Percentiles rank a stretch among this genome's conserved stretches.
Evolutionary conservation across 352 stramenopile species (phyloP).

Genomic region (Globisporangium carolinianum): DNA sequence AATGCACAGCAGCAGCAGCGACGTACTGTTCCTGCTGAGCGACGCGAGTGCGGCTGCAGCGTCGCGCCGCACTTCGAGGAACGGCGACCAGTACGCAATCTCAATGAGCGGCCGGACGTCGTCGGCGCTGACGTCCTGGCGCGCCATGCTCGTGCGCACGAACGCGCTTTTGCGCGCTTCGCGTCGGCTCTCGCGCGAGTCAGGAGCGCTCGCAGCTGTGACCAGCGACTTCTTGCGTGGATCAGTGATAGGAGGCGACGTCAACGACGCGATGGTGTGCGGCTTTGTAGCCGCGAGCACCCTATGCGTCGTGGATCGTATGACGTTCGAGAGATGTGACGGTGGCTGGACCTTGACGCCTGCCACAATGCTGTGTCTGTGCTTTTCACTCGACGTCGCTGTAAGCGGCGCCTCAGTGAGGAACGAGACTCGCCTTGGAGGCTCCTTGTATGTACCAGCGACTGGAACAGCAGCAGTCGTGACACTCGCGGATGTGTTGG

Average conservation of each 20-base stretch:
- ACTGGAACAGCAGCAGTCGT: not conserved
- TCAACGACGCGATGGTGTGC: not conserved
- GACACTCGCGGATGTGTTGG: not conserved
- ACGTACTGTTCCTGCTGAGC: conserved; percentile 64
- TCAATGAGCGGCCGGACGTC: conserved; percentile 71
- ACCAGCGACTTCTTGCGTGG: not conserved
- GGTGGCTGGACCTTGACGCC: not conserved
- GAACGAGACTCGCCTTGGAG: conserved; percentile 2
- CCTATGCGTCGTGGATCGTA: not conserved
- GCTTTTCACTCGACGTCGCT: not conserved
- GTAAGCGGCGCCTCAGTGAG: not conserved
- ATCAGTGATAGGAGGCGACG: not conserved
- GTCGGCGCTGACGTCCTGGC: conserved; percentile 60
- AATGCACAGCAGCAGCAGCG: not conserved
- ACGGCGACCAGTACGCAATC: conserved; percentile 84
- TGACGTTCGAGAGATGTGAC: not conserved
- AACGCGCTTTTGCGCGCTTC: conserved; percentile 24
- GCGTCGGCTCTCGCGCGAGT: conserved; percentile 11
- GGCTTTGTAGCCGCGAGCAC: too few species aligned
- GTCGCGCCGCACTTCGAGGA: conserved; percentile 73
- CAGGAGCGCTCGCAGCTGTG: conserved; percentile 2
- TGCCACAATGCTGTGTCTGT: conserved; percentile 1
- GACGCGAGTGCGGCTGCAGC: conserved; percentile 67
- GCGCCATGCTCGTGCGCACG: conserved; percentile 24
- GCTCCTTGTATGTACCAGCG: not conserved